Evolutionary conservation across 169 alveolate species (phyloP).

Genomic region (Plasmodium chabaudi): DNA sequence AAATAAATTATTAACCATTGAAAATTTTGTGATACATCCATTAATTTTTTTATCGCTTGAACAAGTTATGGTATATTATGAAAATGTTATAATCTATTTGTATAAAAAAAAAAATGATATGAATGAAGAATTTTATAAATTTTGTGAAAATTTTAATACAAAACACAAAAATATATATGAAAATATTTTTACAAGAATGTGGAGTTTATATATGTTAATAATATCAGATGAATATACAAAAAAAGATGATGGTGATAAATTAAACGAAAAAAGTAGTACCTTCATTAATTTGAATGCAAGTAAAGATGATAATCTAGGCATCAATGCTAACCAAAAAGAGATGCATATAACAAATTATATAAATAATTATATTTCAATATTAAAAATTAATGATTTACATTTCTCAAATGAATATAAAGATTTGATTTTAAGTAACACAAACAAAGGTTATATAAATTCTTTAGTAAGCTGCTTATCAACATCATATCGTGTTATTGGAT

Average conservation of each 20-base stretch:
- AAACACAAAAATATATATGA: constrained; percentile 42
- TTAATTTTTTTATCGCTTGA: constrained; percentile 28
- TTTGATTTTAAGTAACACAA: constrained; percentile 12
- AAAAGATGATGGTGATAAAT: not conserved
- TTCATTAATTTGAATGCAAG: not conserved
- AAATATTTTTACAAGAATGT: constrained; percentile 25
- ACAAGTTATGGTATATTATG: constrained; percentile 53
- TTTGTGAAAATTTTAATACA: constrained; percentile 48
- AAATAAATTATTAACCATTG: constrained; percentile 56
- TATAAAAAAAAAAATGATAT: constrained; percentile 47
- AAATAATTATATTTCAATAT: constrained; percentile 8
- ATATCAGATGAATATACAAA: constrained; percentile 62
- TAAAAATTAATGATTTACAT: constrained; percentile 32
- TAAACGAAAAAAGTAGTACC: not conserved
- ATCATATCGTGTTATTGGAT: constrained; percentile 48
- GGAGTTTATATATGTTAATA: constrained; percentile 62
- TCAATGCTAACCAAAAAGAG: not conserved
- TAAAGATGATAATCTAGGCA: not conserved
- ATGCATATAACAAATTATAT: not conserved
- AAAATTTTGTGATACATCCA: constrained; percentile 65
- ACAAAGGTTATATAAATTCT: constrained; percentile 11
- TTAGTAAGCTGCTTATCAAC: constrained; percentile 46
- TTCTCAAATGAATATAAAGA: constrained; percentile 54
- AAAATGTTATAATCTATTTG: constrained; percentile 57
- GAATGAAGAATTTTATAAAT: constrained; percentile 54